These are phyloP conservation scores for Vitis hybrid DNA, from an alignment of 177 flowering plant species.

Conservation along the genomic window DNA sequence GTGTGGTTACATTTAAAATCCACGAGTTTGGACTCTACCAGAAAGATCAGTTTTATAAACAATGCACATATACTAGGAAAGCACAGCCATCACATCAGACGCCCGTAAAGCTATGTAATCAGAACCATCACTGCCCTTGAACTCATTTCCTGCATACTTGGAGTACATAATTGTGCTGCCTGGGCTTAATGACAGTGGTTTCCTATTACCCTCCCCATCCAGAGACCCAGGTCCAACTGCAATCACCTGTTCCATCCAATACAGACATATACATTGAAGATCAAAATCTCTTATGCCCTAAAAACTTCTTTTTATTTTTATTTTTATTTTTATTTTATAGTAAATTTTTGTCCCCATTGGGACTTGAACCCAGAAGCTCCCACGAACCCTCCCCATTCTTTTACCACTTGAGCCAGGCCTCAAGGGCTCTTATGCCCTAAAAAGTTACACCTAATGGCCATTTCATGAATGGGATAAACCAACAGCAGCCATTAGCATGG, in stretches of 20 bases:
- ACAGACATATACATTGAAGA: background rate
- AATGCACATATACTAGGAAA: slow-evolving; percentile 45
- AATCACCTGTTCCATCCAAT: slow-evolving; percentile 49
- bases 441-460: no score
- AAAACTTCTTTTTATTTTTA: no score
- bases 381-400: no score
- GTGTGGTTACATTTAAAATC: slow-evolving; percentile 18
- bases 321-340: no score
- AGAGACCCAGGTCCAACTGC: slow-evolving; percentile 87
- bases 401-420: no score
- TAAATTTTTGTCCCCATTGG: no score
- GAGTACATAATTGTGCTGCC: slow-evolving; percentile 86
- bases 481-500: no score
- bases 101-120: slow-evolving; percentile 76
- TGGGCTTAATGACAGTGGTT: slow-evolving; percentile 46
- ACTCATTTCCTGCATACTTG: slow-evolving; percentile 90
- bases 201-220: slow-evolving; percentile 84
- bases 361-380: no score
- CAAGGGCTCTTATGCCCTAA: no score
- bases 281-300: no score
- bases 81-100: slow-evolving; percentile 86
- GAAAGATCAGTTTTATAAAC: slow-evolving; percentile 1
- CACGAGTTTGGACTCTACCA: slow-evolving; percentile 7
- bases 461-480: no score
- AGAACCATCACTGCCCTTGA: slow-evolving; percentile 80